Evolutionary conservation across 2,329 filamentous ascomycete species (phyloP).

Genomic region (Calonectria leucothoes): DNA sequence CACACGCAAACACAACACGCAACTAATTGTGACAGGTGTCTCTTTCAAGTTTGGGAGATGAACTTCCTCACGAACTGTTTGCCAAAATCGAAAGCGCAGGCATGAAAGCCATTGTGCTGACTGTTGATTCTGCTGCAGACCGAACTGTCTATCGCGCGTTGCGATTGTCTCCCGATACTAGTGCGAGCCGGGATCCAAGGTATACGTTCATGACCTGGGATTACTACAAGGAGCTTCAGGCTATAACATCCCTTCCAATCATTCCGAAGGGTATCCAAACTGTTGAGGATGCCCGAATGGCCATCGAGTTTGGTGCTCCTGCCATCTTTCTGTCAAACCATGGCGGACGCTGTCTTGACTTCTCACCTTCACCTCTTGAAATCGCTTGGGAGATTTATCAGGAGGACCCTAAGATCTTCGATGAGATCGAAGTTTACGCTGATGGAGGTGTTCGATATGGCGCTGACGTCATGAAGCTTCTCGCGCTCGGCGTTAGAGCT

Average conservation of each 20-base stretch:
- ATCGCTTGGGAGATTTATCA: conserved; percentile 53
- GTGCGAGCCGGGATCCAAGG: conserved; percentile 28
- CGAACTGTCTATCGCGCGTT: conserved; percentile 38
- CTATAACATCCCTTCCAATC: conserved; percentile 51
- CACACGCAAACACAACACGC: background rate
- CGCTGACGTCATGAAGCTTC: conserved; percentile 54
- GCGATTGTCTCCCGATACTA: background rate
- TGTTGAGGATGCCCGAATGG: conserved; percentile 50
- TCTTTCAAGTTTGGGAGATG: conserved; percentile 45
- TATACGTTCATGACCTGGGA: conserved; percentile 48
- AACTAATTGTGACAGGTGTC: conserved; percentile 23
- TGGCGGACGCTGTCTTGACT: conserved; percentile 55
- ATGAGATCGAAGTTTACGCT: conserved; percentile 52
- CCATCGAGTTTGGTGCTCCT: conserved; percentile 45
- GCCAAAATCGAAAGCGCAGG: conserved; percentile 46
- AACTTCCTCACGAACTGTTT: conserved; percentile 45
- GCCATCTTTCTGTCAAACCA: conserved; percentile 57
- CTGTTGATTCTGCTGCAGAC: conserved; percentile 52
- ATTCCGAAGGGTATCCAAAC: conserved; percentile 54
- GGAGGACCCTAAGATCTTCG: conserved; percentile 51
- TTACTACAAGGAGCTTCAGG: conserved; percentile 49
- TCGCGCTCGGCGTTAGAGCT: conserved; percentile 56
- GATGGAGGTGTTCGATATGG: conserved; percentile 58
- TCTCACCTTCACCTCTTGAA: conserved; percentile 51
- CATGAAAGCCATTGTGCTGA: conserved; percentile 51